Percentiles rank a stretch among this genome's conserved stretches.
Evolutionary conservation across 768 basidiomycete genomes (phyloP).

Genomic region (Infundibulicybe gibba): DNA sequence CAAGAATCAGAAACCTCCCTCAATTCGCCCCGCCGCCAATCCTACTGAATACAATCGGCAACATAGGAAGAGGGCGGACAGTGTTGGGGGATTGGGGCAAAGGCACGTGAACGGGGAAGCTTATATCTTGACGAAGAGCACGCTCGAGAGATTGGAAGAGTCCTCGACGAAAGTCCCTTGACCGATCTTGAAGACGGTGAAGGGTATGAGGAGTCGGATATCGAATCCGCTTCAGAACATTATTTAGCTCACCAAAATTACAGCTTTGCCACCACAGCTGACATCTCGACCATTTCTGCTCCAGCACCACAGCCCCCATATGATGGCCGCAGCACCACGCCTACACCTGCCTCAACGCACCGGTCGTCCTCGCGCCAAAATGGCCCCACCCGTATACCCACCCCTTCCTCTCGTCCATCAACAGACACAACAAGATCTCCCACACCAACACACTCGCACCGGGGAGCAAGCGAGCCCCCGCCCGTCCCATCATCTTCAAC

Average conservation of each 20-base stretch:
- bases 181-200: slow-evolving; percentile 67
- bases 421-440: slow-evolving; percentile 46
- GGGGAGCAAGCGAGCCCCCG: slow-evolving; percentile 34
- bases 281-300: slow-evolving; percentile 17
- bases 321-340: slow-evolving; percentile 38
- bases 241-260: slow-evolving; percentile 17
- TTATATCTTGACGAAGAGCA: slow-evolving; percentile 65
- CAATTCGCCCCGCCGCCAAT: slow-evolving; percentile 12
- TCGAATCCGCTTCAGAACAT: slow-evolving; percentile 27
- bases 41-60: slow-evolving; percentile 18
- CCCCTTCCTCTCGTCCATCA: slow-evolving; percentile 34
- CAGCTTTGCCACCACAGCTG: slow-evolving; percentile 21
- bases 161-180: slow-evolving; percentile 71
- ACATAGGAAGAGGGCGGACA: slow-evolving; percentile 62
- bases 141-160: slow-evolving; percentile 41
- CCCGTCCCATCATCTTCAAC: slow-evolving; percentile 28
- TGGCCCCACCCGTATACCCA: slow-evolving; percentile 36
- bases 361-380: slow-evolving; percentile 29
- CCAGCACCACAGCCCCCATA: slow-evolving; percentile 15
- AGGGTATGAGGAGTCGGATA: slow-evolving; percentile 27
- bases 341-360: slow-evolving; percentile 28
- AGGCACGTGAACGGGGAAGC: slow-evolving; percentile 58
- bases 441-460: slow-evolving; percentile 30
- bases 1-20: slow-evolving; percentile 23
- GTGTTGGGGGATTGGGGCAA: slow-evolving; percentile 49